phyloP scores from a whole-genome alignment of 257 asterid genomes.

The Phtheirospermum japonicum region DNA sequence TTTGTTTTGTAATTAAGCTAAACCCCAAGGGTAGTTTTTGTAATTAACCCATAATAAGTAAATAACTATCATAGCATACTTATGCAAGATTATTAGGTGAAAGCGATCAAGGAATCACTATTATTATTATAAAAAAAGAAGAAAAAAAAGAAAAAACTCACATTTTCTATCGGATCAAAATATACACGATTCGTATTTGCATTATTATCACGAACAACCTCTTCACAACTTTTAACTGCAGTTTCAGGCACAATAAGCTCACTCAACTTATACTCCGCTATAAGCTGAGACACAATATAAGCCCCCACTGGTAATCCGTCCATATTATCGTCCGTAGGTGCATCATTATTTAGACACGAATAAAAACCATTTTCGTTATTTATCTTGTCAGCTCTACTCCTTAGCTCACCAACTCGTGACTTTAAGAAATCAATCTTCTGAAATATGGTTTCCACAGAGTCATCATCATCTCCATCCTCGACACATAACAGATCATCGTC shows the following conservation, averaged over 20 bases:
- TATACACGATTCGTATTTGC: conserved; percentile 6
- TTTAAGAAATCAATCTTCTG: conserved; percentile 39
- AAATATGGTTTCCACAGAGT: conserved; percentile 32
- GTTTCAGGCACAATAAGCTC: conserved; percentile 31
- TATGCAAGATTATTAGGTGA: not conserved
- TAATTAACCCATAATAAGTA: not conserved
- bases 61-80: not conserved
- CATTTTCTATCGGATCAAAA: conserved; percentile 25
- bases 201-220: conserved; percentile 9
- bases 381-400: conserved; percentile 39
- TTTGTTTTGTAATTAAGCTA: not conserved
- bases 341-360: conserved; percentile 27
- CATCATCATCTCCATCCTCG: conserved; percentile 30
- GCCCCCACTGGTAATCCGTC: conserved; percentile 22
- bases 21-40: not conserved
- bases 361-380: conserved; percentile 30
- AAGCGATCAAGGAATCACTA: not conserved
- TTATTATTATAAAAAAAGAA: too few relatives aligned
- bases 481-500: conserved; percentile 35
- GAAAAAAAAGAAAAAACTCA: conserved; percentile 25
- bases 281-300: conserved; percentile 50
- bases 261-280: conserved; percentile 38
- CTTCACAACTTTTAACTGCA: conserved; percentile 31
- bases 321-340: not conserved
- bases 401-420: conserved; percentile 40